These are phyloP conservation scores for Porcisia deanei DNA, from an alignment of 208 protist genomes.

Conservation along the genomic window DNA sequence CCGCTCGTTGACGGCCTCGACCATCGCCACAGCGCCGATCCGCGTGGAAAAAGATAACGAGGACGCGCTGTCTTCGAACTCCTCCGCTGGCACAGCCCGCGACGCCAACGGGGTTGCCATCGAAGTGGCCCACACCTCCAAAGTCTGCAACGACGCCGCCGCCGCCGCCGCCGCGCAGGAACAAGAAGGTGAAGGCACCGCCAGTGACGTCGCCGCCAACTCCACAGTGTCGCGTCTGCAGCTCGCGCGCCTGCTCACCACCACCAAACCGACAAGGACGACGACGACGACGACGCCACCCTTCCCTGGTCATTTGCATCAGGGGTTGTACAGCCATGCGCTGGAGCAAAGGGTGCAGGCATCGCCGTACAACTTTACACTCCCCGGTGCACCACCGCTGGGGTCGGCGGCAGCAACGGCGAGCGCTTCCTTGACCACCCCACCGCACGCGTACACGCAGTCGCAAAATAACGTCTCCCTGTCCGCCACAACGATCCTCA, in stretches of 20 bases:
- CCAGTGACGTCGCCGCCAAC: not conserved
- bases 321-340: not conserved
- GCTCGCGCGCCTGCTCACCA: not conserved
- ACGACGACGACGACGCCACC: not conserved
- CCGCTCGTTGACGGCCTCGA: not conserved
- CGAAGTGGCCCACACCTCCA: not conserved
- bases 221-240: not conserved
- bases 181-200: not conserved
- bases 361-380: slow-evolving; percentile 9
- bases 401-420: not conserved
- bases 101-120: not conserved
- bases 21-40: not conserved
- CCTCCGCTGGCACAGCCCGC: not conserved
- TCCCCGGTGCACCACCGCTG: slow-evolving; percentile 7
- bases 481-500: not conserved
- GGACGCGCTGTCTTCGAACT: not conserved
- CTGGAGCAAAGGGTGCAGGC: not conserved
- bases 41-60: too few species aligned
- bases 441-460: not conserved
- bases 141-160: not conserved
- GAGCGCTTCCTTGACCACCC: not conserved
- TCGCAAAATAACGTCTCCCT: not conserved
- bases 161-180: not conserved
- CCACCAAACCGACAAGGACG: not conserved
- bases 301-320: not conserved